These are phyloP conservation scores for Dittrichia graveolens DNA, from an alignment of 129 eudicot genomes.

Conservation along the genomic window DNA sequence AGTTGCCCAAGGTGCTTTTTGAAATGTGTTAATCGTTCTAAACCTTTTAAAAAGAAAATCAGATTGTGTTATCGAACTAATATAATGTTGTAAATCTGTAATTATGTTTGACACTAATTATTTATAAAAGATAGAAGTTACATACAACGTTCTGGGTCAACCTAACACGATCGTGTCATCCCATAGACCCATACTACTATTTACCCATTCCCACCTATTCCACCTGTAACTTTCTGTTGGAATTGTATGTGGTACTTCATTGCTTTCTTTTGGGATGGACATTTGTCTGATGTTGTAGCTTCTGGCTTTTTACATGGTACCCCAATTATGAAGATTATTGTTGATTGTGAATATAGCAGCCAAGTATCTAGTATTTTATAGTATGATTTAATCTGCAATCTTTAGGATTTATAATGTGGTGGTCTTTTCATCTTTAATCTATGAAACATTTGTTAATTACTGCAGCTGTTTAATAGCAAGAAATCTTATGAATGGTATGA, in stretches of 20 bases:
- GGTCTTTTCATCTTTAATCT: conserved; percentile 6
- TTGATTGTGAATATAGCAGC: conserved; percentile 2
- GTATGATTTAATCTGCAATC: not conserved
- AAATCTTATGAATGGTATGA: conserved; percentile 82
- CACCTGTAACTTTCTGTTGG: not conserved
- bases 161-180: not conserved
- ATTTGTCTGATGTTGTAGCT: conserved; percentile 6
- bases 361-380: not conserved
- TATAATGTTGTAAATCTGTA: not conserved
- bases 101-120: not conserved
- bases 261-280: not conserved
- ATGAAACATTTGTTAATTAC: conserved; percentile 15
- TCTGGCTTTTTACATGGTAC: conserved; percentile 4
- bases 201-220: not conserved
- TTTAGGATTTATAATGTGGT: not conserved
- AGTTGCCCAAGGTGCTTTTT: not conserved
- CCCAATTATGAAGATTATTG: not conserved
- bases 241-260: not conserved
- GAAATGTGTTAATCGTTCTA: not conserved
- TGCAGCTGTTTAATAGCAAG: conserved; percentile 97
- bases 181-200: not conserved
- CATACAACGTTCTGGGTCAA: not conserved
- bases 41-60: not conserved
- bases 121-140: not conserved
- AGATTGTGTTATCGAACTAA: not conserved